Evolutionary conservation across 2,329 filamentous ascomycete genomes (phyloP), one percentile per base, ranked within the genome.

Genomic region (Tolypocladium cylindrosporum): DNA sequence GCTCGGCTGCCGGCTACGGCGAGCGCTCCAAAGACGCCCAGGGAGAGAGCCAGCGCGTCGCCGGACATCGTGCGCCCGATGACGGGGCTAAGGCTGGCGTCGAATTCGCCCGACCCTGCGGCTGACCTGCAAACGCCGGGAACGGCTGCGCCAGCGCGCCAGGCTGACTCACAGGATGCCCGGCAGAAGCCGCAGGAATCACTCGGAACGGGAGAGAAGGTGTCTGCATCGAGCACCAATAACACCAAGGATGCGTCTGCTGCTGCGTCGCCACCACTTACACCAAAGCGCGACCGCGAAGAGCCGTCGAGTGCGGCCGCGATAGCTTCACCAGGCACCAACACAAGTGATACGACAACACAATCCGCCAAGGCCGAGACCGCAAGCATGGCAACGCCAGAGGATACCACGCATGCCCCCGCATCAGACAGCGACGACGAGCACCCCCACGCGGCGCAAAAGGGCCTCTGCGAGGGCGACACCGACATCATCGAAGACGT

Each of bases 391-490:
- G 4, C 48, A 3, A 19, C 48, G 31, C 16, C 19, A 13, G 31
- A 21, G 27, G 48, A 51, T 13, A 21, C 9, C 31, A n/a, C 36
- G 31, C 48, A 13, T n/a, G 34, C 19, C 24, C 42, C 51, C 55
- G 52, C 50, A 31, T 54, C 43, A 36, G 42, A 53, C 37, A 50
- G 56, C 31, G 43, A 61, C 13, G 55, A 42, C 45, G 50, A 62
- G 36, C 61, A 63, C 31, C 42, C 39, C 24, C 54, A 55, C 5
- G 34, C 61, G n/a, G 64, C 68, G 41, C 73, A 77, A 11, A 82
- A 83, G 60, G 71, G 71, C 8, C 81, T 96, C 55, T 91, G 89
- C 52, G 89, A 92, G 69, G 89, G 91, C 9, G 91, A 96, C 68
- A 95, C 90, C 0, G 81, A 79, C 48, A 80, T 97, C 45, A 77